Percentiles rank a stretch among this genome's conserved stretches.
Conservation (phyloP, 106 monocot species). For the Dendrobium chrysotoxum region DNA sequence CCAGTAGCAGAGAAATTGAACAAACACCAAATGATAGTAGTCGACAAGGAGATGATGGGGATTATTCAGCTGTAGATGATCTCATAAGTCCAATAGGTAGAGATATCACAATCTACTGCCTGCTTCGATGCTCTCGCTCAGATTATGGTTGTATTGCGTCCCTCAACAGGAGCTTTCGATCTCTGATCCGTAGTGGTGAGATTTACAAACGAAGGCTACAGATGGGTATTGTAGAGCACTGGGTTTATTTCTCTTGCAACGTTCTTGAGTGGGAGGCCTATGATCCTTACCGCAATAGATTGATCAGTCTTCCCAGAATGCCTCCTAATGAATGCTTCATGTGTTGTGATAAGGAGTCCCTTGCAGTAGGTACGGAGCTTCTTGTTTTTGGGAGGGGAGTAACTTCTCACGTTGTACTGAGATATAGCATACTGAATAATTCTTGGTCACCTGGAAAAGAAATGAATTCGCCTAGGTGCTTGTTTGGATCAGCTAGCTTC, state of each 20-base stretch:
- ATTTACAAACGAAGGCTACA: slow-evolving; percentile 46
- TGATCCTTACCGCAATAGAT: slow-evolving; percentile 46
- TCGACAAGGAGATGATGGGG: not conserved
- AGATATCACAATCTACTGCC: slow-evolving; percentile 48
- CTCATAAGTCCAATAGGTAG: slow-evolving; percentile 30
- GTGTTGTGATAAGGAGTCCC: slow-evolving; percentile 81
- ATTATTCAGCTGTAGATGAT: slow-evolving; percentile 29
- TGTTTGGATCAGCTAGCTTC: slow-evolving; percentile 79
- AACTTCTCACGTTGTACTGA: slow-evolving; percentile 44
- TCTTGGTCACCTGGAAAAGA: slow-evolving; percentile 48
- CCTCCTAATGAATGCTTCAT: slow-evolving; percentile 67
- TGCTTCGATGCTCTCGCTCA: slow-evolving; percentile 45
- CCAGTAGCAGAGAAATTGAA: not conserved
- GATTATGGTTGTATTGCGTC: slow-evolving; percentile 47
- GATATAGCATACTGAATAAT: slow-evolving; percentile 56
- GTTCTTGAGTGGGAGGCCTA: slow-evolving; percentile 69
- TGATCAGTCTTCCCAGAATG: slow-evolving; percentile 62
- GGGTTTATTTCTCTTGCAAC: slow-evolving; percentile 88
- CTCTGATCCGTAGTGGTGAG: slow-evolving; percentile 49
- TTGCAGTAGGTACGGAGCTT: slow-evolving; percentile 80
- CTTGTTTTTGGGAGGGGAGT: slow-evolving; percentile 74
- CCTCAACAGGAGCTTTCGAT: slow-evolving; percentile 44
- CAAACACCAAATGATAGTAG: not conserved
- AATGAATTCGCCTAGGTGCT: slow-evolving; percentile 64
- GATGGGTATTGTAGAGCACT: slow-evolving; percentile 49